A percentile compares a stretch with the other conserved stretches of the same genome.
Evolutionary conservation across 441 rosid species (phyloP).

Genomic region (Jatropha multifida): DNA sequence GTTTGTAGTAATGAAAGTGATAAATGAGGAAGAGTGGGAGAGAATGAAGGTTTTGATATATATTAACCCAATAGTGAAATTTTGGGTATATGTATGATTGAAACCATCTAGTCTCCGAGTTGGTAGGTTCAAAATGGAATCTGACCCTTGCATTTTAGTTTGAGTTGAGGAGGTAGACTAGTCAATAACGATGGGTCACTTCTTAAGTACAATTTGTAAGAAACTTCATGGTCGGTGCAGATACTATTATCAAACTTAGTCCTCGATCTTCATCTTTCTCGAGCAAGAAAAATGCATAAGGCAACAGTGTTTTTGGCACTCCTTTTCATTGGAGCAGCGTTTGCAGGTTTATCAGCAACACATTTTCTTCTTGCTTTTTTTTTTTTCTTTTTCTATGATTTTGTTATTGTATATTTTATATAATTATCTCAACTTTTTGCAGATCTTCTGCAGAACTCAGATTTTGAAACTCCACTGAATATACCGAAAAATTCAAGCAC

Average conservation of each 20-base stretch:
- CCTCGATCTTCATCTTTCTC: constrained; percentile 2
- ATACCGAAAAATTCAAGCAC: constrained; percentile 24
- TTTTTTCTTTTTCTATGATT: not conserved
- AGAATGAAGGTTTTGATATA: too few relatives aligned
- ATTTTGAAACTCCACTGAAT: constrained; percentile 53
- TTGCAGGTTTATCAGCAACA: not conserved
- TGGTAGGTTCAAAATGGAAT: too few relatives aligned
- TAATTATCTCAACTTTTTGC: constrained; percentile 14
- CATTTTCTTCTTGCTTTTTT: not conserved
- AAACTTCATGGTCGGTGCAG: not conserved
- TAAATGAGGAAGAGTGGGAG: too few relatives aligned
- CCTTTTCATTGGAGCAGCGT: constrained; percentile 7
- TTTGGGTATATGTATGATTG: too few relatives aligned
- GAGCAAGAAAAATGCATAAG: constrained; percentile 4
- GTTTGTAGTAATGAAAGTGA: too few relatives aligned
- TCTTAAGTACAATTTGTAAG: not conserved
- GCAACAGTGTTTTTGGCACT: not conserved
- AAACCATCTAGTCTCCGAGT: too few relatives aligned
- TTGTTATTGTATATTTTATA: not conserved
- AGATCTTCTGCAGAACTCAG: constrained; percentile 51
- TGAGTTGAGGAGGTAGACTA: not conserved
- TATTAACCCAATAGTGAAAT: too few relatives aligned
- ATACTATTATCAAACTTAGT: not conserved
- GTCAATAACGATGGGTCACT: not conserved
- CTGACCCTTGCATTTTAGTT: not conserved